These are phyloP conservation scores for Cyclostephanos invisitatus DNA, from an alignment of 108 stramenopile genomes.

Conservation along the genomic window DNA sequence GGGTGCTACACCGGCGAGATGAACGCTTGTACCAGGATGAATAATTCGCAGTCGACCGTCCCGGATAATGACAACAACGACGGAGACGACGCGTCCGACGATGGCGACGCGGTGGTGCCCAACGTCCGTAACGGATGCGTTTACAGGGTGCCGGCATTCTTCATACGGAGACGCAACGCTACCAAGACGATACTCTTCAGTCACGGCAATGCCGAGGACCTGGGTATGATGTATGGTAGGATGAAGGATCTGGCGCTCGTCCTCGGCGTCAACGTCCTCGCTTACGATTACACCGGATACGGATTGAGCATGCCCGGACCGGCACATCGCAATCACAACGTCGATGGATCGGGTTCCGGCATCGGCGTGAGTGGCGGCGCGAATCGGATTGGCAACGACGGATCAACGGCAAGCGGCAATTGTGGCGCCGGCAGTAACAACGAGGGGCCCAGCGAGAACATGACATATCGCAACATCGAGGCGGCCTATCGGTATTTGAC, in stretches of 20 bases:
- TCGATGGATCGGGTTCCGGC: too few relatives aligned
- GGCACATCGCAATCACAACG: background rate
- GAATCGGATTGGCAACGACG: background rate
- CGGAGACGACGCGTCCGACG: background rate
- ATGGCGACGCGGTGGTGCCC: background rate
- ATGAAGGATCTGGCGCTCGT: constrained; percentile 54
- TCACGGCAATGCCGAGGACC: constrained; percentile 83
- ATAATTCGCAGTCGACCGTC: background rate
- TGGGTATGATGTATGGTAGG: constrained; percentile 59
- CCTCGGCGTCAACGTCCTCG: constrained; percentile 70
- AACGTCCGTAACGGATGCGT: constrained; percentile 15
- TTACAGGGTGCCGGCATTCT: constrained; percentile 53
- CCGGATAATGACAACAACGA: background rate
- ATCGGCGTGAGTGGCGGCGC: too few relatives aligned
- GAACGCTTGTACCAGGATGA: too few relatives aligned
- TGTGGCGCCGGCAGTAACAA: background rate
- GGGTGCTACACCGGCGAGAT: background rate
- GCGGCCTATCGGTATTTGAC: constrained; percentile 43
- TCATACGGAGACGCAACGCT: constrained; percentile 44
- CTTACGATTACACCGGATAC: constrained; percentile 86
- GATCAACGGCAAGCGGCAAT: too few relatives aligned
- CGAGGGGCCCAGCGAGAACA: constrained; percentile 45
- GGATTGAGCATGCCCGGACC: constrained; percentile 45
- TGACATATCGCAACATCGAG: constrained; percentile 56
- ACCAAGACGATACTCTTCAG: constrained; percentile 62